These are phyloP conservation scores for Fagopyrum tataricum DNA, from an alignment of 148 eudicot species.

Conservation along the genomic window DNA sequence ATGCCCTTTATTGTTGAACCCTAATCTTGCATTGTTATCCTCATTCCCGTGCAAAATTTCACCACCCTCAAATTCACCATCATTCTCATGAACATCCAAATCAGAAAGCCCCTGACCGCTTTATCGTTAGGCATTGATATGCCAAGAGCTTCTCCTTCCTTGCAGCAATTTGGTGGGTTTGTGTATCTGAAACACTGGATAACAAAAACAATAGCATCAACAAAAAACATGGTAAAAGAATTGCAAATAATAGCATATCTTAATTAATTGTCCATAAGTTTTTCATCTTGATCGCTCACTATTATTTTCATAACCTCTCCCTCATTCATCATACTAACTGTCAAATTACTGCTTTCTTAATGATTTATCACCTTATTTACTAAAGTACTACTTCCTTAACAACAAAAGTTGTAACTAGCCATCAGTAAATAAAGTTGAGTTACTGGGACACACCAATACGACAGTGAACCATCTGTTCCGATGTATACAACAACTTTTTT, in stretches of 20 bases:
- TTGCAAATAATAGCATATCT: neutral
- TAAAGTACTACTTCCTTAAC: neutral
- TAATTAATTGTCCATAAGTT: neutral
- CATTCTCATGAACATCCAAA: conserved; percentile 25
- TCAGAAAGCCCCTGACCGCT: conserved; percentile 15
- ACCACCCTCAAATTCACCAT: conserved; percentile 33
- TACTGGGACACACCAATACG: neutral
- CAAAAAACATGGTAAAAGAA: neutral
- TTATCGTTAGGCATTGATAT: conserved; percentile 34
- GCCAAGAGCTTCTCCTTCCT: conserved; percentile 82
- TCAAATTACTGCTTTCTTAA: too few species aligned
- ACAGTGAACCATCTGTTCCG: neutral
- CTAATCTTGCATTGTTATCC: conserved; percentile 16
- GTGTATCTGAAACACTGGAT: conserved; percentile 76
- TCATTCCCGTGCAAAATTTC: conserved; percentile 31
- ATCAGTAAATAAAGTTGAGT: too few species aligned
- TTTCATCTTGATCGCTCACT: too few species aligned
- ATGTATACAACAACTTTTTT: too few species aligned
- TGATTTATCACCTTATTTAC: neutral
- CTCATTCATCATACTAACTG: too few species aligned
- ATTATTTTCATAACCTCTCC: too few species aligned
- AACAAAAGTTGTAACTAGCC: too few species aligned
- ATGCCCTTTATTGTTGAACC: conserved; percentile 18
- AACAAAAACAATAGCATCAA: conserved; percentile 2
- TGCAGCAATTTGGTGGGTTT: conserved; percentile 94